Evolutionary conservation across 257 asterid species (phyloP), one percentile per base, ranked within the genome.

Genomic region (Pogostemon cablin): DNA sequence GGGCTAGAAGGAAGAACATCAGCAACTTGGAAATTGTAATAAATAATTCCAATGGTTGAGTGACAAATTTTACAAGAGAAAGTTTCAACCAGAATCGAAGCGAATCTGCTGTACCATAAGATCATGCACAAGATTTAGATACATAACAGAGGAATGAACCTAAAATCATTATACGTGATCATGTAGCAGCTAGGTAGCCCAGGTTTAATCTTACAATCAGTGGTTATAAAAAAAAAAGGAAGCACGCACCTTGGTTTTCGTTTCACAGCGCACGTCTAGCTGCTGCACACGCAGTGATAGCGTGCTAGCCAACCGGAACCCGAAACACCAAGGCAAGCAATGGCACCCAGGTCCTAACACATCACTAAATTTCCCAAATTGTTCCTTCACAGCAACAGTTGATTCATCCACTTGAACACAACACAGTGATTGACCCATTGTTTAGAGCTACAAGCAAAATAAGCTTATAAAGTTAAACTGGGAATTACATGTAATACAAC

Each of bases 211-310:
- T 40, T 11, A 25, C 32, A 25, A 25, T 25, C 32, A 25, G 32
- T 25, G 62, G 62, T 10, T 20, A 63, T 3, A 52, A 42, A 3
- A 42, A 7, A 52, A 9, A 11, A 37, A 55, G 32, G 17, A 71
- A 47, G 7, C n/a, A 55, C 2, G 2, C 2, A 76, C 81, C 85
- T 78, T 78, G 2, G 86, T 78, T 75, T 81, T 75, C 4, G 86
- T 81, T 64, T 78, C 83, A 60, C 83, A 78, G 1, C 67, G 79
- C 38, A 81, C 85, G 42, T 78, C 82, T 2, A 81, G 74, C 64
- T 81, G 85, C n/a, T 72, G 80, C 43, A 81, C 83, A 34, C 85
- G 81, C 38, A 78, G 73, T 0, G 86, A 71, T 4, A 81, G 74
- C 8, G 0, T 42, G 7, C 86, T 82, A 4, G 83, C 81, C 59